Conservation (phyloP, 768 basidiomycete genomes). For the Cystobasidium onofrii region DNA sequence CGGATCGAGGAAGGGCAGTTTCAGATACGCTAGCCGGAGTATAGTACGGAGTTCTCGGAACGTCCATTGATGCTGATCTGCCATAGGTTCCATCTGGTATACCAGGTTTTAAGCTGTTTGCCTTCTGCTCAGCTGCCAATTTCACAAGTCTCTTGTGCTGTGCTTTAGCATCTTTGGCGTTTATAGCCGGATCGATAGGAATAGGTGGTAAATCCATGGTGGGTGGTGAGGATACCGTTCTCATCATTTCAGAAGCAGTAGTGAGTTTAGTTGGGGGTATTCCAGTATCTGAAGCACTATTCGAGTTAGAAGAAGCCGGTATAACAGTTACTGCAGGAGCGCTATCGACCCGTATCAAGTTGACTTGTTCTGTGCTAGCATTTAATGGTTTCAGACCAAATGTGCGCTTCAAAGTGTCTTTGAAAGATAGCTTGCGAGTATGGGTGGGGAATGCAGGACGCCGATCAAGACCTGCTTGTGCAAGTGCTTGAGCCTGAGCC, state of each 20-base stretch:
- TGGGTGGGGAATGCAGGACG: neutral
- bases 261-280: neutral
- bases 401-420: conserved; percentile 9
- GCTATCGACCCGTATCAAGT: neutral
- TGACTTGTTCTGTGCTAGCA: neutral
- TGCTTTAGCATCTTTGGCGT: conserved; percentile 17
- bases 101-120: neutral
- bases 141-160: conserved; percentile 6
- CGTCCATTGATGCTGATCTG: conserved; percentile 19
- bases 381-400: conserved; percentile 11
- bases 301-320: neutral
- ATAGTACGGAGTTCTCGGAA: neutral
- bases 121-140: neutral
- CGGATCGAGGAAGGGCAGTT: neutral
- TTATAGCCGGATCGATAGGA: conserved; percentile 3
- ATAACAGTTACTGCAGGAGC: neutral
- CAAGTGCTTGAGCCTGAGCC: neutral
- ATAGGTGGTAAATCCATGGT: conserved; percentile 12
- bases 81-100: conserved; percentile 19
- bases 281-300: neutral
- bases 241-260: neutral
- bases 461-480: neutral
- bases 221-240: neutral
- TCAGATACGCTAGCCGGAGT: neutral
- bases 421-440: conserved; percentile 24